Conservation (phyloP, 2,329 filamentous ascomycete genomes). For the Colletotrichum tamarilloi region DNA sequence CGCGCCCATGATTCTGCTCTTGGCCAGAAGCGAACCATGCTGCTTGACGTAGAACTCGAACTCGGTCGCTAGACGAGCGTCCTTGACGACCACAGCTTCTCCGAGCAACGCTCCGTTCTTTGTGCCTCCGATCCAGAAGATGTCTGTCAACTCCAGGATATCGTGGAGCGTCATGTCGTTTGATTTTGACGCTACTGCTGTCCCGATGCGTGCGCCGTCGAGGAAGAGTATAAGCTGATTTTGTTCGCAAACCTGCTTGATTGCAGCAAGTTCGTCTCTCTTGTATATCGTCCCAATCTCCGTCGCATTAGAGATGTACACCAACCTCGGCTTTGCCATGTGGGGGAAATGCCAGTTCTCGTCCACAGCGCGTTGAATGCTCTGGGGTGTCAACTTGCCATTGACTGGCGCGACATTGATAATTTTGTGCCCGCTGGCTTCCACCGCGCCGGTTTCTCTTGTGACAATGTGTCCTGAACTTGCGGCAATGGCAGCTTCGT, state of each 20-base stretch:
- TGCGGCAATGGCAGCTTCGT: slow-evolving; percentile 62
- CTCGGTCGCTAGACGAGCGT: slow-evolving; percentile 52
- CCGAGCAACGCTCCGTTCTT: slow-evolving; percentile 63
- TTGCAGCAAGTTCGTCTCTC: slow-evolving; percentile 51
- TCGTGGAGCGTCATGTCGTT: slow-evolving; percentile 58
- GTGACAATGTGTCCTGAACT: slow-evolving; percentile 61
- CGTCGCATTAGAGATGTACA: slow-evolving; percentile 64
- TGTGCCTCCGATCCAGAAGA: slow-evolving; percentile 66
- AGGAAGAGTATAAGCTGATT: slow-evolving; percentile 56
- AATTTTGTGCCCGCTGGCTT: slow-evolving; percentile 63
- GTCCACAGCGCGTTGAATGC: slow-evolving; percentile 54
- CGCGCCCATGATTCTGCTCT: slow-evolving; percentile 59
- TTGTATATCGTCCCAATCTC: slow-evolving; percentile 62
- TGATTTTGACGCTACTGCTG: slow-evolving; percentile 52
- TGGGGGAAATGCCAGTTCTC: slow-evolving; percentile 63
- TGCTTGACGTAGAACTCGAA: slow-evolving; percentile 65
- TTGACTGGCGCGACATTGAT: slow-evolving; percentile 57
- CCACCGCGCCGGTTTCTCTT: slow-evolving; percentile 62
- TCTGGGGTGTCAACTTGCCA: slow-evolving; percentile 58
- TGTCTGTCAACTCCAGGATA: slow-evolving; percentile 58
- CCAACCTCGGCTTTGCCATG: slow-evolving; percentile 61
- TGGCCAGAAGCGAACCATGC: slow-evolving; percentile 61
- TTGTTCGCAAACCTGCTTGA: slow-evolving; percentile 55
- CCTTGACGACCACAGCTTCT: slow-evolving; percentile 61
- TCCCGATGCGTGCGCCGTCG: slow-evolving; percentile 57